These are phyloP conservation scores for Chrysanthemum lavandulifolium DNA, from an alignment of 129 eudicot species.

Conservation along the genomic window DNA sequence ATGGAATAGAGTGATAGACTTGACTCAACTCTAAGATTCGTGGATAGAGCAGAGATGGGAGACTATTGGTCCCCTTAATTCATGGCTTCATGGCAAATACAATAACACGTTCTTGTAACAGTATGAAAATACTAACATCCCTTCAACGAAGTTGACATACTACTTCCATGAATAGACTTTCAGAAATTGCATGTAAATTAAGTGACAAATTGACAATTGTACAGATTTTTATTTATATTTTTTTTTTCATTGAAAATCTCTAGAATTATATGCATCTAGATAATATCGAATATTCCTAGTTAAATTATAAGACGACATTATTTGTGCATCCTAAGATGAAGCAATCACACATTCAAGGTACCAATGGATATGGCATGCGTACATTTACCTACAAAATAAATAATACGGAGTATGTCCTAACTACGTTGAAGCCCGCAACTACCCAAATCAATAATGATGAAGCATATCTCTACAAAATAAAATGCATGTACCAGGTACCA, in stretches of 20 bases:
- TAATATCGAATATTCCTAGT: conserved; percentile 13
- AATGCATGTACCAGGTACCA: not conserved
- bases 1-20: too few relatives aligned
- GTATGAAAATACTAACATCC: too few relatives aligned
- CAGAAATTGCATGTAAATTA: not conserved
- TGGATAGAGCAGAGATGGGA: too few relatives aligned
- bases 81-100: too few relatives aligned
- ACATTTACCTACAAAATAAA: conserved; percentile 19
- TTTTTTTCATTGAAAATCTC: not conserved
- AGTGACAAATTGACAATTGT: not conserved
- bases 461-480: not conserved
- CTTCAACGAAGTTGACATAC: too few relatives aligned
- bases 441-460: not conserved
- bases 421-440: conserved; percentile 20
- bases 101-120: too few relatives aligned
- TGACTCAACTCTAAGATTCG: too few relatives aligned
- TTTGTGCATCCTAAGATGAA: conserved; percentile 22
- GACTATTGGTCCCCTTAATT: too few relatives aligned
- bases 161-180: too few relatives aligned
- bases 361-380: not conserved
- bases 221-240: too few relatives aligned
- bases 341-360: conserved; percentile 20
- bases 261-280: conserved; percentile 16
- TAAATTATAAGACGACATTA: conserved; percentile 3
- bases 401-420: not conserved